These are phyloP conservation scores for Penicillium sp. DNA, from an alignment of 2,329 filamentous ascomycete genomes.

Conservation along the genomic window DNA sequence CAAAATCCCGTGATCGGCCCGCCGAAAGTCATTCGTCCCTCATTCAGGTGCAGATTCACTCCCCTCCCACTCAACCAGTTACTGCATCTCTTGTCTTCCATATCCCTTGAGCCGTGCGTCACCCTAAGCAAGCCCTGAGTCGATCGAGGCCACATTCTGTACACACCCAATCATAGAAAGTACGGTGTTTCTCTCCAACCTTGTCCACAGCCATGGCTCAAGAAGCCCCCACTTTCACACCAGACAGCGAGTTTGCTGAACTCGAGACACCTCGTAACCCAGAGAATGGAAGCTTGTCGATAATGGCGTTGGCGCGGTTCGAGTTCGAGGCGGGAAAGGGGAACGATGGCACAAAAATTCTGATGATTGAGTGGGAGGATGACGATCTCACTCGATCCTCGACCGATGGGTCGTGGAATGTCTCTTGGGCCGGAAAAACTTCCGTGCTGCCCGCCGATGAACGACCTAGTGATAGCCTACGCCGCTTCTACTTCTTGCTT, in stretches of 20 bases:
- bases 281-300: constrained; percentile 32
- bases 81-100: neutral
- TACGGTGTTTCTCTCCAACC: constrained; percentile 10
- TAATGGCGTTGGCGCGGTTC: constrained; percentile 72
- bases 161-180: neutral
- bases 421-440: constrained; percentile 79
- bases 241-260: constrained; percentile 31
- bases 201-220: constrained; percentile 11
- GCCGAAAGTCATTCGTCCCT: constrained; percentile 1
- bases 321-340: constrained; percentile 76
- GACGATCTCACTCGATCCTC: constrained; percentile 48
- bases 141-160: neutral
- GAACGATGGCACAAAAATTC: constrained; percentile 81
- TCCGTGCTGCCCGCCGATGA: constrained; percentile 67
- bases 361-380: constrained; percentile 90
- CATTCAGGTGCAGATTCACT: neutral
- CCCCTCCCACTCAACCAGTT: neutral
- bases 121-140: neutral
- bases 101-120: constrained; percentile 1
- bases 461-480: constrained; percentile 50
- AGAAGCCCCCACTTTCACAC: constrained; percentile 27
- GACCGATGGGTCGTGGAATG: constrained; percentile 62
- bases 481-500: constrained; percentile 76
- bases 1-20: constrained; percentile 19
- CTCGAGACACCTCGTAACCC: constrained; percentile 32